Evolutionary conservation across 148 eudicot species (phyloP).

Genomic region (Cornus suecica): DNA sequence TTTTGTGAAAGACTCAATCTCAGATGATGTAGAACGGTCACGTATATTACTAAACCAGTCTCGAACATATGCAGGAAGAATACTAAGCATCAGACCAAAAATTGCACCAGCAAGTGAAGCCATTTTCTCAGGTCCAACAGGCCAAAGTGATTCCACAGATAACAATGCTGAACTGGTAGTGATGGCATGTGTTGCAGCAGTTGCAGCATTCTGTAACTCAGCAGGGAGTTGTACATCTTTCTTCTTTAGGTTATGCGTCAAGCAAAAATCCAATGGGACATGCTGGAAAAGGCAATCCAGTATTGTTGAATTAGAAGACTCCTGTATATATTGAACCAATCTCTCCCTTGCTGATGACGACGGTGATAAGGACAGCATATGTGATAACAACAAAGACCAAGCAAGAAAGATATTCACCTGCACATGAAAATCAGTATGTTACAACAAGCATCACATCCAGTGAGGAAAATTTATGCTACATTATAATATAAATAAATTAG

Average conservation of each 20-base stretch:
- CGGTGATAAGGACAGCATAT: slow-evolving; percentile 57
- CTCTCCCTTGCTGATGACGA: slow-evolving; percentile 73
- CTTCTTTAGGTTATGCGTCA: slow-evolving; percentile 46
- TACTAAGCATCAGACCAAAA: slow-evolving; percentile 81
- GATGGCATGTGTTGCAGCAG: slow-evolving; percentile 69
- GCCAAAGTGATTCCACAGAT: slow-evolving; percentile 79
- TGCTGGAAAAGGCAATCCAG: slow-evolving; percentile 90
- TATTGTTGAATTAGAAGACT: slow-evolving; percentile 60
- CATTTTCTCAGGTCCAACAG: slow-evolving; percentile 64
- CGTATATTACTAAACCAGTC: slow-evolving; percentile 91
- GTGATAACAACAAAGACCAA: slow-evolving; percentile 79
- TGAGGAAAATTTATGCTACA: not conserved
- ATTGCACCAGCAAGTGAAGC: slow-evolving; percentile 78
- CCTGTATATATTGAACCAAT: slow-evolving; percentile 78
- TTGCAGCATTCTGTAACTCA: slow-evolving; percentile 51
- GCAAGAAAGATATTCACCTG: slow-evolving; percentile 87
- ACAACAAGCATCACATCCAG: not conserved
- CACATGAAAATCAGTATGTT: slow-evolving; percentile 18
- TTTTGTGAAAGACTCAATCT: slow-evolving; percentile 83
- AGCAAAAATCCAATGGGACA: slow-evolving; percentile 68
- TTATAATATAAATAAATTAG: not conserved
- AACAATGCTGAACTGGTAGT: slow-evolving; percentile 59
- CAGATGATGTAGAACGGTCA: slow-evolving; percentile 66
- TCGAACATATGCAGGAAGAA: slow-evolving; percentile 92
- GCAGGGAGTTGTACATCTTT: slow-evolving; percentile 60